Evolutionary conservation across 768 basidiomycete genomes (phyloP).

Genomic region (Steccherinum ochraceum): DNA sequence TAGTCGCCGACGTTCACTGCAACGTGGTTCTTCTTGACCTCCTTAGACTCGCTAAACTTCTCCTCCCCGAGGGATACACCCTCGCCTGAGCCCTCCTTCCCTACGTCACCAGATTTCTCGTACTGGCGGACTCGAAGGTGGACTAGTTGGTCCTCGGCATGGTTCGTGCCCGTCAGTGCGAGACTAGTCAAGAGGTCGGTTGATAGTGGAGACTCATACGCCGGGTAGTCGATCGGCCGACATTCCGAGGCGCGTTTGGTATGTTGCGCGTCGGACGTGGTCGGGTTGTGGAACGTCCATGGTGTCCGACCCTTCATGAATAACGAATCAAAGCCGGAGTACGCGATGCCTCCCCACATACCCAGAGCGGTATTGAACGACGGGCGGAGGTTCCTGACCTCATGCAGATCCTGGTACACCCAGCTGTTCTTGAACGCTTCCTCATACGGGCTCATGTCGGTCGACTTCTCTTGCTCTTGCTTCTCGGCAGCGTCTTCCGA

Average conservation of each 20-base stretch:
- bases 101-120: conserved; percentile 23
- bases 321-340: conserved; percentile 84
- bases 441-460: conserved; percentile 74
- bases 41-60: conserved; percentile 34
- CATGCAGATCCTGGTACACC: conserved; percentile 80
- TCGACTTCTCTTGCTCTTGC: conserved; percentile 17
- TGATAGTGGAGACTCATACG: conserved; percentile 82
- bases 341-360: conserved; percentile 79
- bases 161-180: conserved; percentile 88
- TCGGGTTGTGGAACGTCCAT: conserved; percentile 82
- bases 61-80: conserved; percentile 17
- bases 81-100: conserved; percentile 13
- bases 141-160: conserved; percentile 92
- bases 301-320: conserved; percentile 80
- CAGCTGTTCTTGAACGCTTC: conserved; percentile 65
- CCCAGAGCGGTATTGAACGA: conserved; percentile 80
- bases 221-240: conserved; percentile 79
- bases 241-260: conserved; percentile 64
- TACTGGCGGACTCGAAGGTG: conserved; percentile 67
- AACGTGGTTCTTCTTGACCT: conserved; percentile 59
- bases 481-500: conserved; percentile 17
- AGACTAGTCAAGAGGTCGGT: conserved; percentile 92
- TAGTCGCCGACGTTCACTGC: conserved; percentile 68
- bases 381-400: conserved; percentile 88
- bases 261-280: conserved; percentile 55